Percentiles rank a stretch among this genome's conserved stretches.
Conservation (phyloP, 225 moss, liverwort and hornwort species). For the Sphagnum tenellum region DNA sequence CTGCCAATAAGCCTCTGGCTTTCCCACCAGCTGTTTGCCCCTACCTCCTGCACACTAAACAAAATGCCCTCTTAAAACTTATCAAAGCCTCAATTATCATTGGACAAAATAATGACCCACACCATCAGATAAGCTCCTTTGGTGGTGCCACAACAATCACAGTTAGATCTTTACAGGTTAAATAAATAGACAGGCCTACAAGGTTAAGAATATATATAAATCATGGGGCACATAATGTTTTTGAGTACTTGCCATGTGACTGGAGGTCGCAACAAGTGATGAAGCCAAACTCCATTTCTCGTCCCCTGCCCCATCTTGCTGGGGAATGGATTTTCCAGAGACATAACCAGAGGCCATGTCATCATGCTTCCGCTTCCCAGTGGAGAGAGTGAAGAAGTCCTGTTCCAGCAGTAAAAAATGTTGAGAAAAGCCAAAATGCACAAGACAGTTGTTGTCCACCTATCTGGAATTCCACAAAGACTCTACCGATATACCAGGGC, state of each 20-base stretch:
- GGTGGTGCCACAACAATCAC: too few relatives aligned
- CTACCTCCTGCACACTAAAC: constrained; percentile 19
- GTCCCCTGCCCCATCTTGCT: constrained; percentile 70
- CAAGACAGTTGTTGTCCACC: background rate
- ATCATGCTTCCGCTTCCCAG: constrained; percentile 88
- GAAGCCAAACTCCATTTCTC: constrained; percentile 29
- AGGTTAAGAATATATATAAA: too few relatives aligned
- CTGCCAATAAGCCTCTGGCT: constrained; percentile 35
- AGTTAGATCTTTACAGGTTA: too few relatives aligned
- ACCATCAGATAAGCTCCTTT: background rate
- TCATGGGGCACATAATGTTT: too few relatives aligned
- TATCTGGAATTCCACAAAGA: background rate
- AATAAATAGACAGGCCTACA: too few relatives aligned
- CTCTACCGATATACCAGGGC: too few relatives aligned
- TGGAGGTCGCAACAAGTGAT: constrained; percentile 17
- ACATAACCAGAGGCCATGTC: constrained; percentile 35
- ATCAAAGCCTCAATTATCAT: background rate
- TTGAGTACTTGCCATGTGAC: constrained; percentile 25
- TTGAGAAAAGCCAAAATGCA: too few relatives aligned
- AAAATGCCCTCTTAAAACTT: background rate
- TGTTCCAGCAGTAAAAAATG: constrained; percentile 17
- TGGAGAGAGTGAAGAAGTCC: constrained; percentile 85
- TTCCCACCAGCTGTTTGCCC: constrained; percentile 21
- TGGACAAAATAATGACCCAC: background rate
- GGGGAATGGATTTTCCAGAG: constrained; percentile 51